Evolutionary conservation across 257 asterid genomes (phyloP).

Genomic region (Asclepias syriaca): DNA sequence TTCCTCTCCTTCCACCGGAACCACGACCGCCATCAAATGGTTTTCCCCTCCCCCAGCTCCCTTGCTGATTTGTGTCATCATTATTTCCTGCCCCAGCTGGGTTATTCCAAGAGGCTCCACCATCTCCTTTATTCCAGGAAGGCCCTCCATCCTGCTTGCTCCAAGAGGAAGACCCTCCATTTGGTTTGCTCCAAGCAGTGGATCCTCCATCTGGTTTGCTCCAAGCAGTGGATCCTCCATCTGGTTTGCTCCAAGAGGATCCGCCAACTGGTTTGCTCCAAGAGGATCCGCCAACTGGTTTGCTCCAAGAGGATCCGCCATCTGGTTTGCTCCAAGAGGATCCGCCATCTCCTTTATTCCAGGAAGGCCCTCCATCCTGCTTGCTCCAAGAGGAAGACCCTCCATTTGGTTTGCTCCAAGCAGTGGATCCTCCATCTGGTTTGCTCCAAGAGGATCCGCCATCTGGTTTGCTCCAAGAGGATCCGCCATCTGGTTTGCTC

Average conservation of each 20-base stretch:
- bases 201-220: constrained; percentile 16
- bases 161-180: constrained; percentile 23
- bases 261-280: constrained; percentile 20
- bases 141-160: constrained; percentile 21
- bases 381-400: constrained; percentile 23
- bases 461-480: too few species aligned
- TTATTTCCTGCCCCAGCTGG: constrained; percentile 18
- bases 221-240: constrained; percentile 20
- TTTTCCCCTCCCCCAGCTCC: constrained; percentile 36
- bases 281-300: constrained; percentile 23
- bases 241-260: constrained; percentile 6
- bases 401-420: constrained; percentile 23
- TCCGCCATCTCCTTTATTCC: constrained; percentile 24
- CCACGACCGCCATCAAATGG: constrained; percentile 47
- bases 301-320: too few species aligned
- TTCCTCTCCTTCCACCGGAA: constrained; percentile 48
- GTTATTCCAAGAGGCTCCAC: constrained; percentile 28
- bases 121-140: constrained; percentile 22
- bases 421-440: constrained; percentile 19
- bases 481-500: too few species aligned
- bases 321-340: constrained; percentile 22
- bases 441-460: too few species aligned
- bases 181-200: constrained; percentile 23
- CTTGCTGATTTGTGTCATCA: constrained; percentile 27
- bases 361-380: constrained; percentile 22